These are phyloP conservation scores for Fagopyrum tataricum DNA, from an alignment of 148 eudicot species.

Conservation along the genomic window DNA sequence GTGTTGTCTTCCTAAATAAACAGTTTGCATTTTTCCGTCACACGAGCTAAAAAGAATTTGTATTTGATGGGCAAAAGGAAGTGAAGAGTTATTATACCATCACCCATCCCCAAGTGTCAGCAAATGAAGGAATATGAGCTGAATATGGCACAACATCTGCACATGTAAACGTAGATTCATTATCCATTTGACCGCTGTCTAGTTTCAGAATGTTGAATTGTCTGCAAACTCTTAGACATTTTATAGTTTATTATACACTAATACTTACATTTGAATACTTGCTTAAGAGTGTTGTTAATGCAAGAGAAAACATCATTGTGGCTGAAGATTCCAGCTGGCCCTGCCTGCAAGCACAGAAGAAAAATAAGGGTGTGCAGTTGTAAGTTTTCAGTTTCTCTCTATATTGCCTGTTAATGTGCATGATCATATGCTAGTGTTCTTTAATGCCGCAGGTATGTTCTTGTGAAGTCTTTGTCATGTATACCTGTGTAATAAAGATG, in stretches of 20 bases:
- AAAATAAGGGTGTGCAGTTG: not conserved
- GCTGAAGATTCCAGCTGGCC: slow-evolving; percentile 94
- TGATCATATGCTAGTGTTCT: not conserved
- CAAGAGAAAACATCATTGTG: slow-evolving; percentile 90
- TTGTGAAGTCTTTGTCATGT: not conserved
- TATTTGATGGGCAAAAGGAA: not conserved
- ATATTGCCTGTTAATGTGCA: not conserved
- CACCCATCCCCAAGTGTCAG: slow-evolving; percentile 98
- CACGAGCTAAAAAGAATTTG: not conserved
- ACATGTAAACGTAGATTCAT: slow-evolving; percentile 12
- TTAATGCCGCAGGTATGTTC: not conserved
- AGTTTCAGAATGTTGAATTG: not conserved
- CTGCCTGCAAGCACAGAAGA: slow-evolving; percentile 47
- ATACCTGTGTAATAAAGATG: slow-evolving; percentile 85
- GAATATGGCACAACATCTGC: slow-evolving; percentile 98
- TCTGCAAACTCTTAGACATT: not conserved
- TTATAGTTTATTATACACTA: not conserved
- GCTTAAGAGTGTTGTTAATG: slow-evolving; percentile 81
- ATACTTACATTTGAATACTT: slow-evolving; percentile 84
- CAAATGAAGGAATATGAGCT: slow-evolving; percentile 93
- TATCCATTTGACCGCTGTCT: not conserved
- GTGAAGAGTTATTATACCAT: slow-evolving; percentile 43
- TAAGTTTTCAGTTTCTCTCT: not conserved
- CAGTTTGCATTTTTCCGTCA: too few species aligned
- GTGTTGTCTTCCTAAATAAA: too few species aligned